Conservation (phyloP, 306 rosid genomes). For the Cajanus cajan region DNA sequence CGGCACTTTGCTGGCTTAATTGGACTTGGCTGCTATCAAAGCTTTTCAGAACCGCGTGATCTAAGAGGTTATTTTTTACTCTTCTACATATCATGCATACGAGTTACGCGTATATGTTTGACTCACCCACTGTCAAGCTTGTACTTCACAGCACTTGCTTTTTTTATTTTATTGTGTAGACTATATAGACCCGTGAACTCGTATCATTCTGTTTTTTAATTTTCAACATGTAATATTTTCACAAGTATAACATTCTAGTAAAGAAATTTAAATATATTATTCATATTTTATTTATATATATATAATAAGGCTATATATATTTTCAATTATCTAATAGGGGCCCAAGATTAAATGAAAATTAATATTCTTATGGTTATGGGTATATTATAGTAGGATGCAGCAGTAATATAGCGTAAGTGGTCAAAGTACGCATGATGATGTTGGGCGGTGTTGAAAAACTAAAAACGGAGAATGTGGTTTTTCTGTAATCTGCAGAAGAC, state of each 20-base stretch:
- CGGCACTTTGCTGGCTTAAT: slow-evolving; percentile 55
- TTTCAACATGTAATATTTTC: background rate
- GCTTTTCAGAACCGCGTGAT: slow-evolving; percentile 32
- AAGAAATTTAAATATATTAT: no score
- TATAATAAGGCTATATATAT: no score
- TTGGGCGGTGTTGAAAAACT: slow-evolving; percentile 12
- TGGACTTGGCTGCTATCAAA: slow-evolving; percentile 33
- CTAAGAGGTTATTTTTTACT: background rate
- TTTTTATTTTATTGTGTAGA: background rate
- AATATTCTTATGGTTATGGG: background rate
- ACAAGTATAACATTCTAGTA: background rate
- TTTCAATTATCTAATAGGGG: background rate
- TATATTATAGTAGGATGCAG: background rate
- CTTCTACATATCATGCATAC: background rate
- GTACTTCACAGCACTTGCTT: background rate
- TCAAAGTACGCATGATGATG: slow-evolving; percentile 31
- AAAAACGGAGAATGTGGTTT: background rate
- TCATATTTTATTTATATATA: no score
- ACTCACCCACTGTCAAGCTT: slow-evolving; percentile 16
- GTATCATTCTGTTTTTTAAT: background rate
- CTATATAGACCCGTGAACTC: background rate
- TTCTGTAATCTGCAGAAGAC: background rate
- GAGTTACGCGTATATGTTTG: slow-evolving; percentile 31
- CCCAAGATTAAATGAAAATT: background rate
- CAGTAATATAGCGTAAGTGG: background rate